Evolutionary conservation across 2,329 filamentous ascomycete genomes (phyloP), one percentile per base, ranked within the genome.

Genomic region (Cordyceps cateniannulata): DNA sequence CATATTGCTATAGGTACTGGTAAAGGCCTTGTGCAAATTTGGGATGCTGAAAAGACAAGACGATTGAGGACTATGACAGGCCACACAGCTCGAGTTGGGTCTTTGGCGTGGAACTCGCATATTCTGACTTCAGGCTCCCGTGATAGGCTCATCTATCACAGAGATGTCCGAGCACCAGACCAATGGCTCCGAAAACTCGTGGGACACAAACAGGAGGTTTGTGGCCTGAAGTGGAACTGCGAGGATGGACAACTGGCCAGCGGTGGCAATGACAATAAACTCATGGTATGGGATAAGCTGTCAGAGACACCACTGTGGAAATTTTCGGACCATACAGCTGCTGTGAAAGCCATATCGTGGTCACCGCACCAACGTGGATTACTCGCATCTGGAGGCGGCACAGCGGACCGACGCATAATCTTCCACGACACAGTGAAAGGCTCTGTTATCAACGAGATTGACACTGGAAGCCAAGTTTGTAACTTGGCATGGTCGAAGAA

Each of bases 381-480:
- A 14, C 82, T 99, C n/a, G 95, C 95, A 24, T 96, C 92, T 7
- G 95, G 95, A 52, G 95, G 95, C 65, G 95, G 95, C 70, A 99
- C 95, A 3, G 95, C 93, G 24, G 95, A 99, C 74, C 85, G 95
- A 59, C 89, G 92, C 35, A 99, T 99, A 74, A 96, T 97, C 67
- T 99, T 99, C 75, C 96, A 96, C 85, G 96, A 99, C 72, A 99
- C 95, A 0, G 79, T 90, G 24, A 89, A 89, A n/a, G 92, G 91
- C 5, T 82, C 85, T 0, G 79, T 88, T 57, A 85, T 91, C 70
- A 93, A 91, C 71, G 93, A 96, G 72, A 86, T 98, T 63, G 95
- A 99, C 71, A 99, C 95, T 0, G 95, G 95, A 54, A 96, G 91
- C 69, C 95, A 99, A 74, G 95, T 99, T n/a, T 99, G 95, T 77